phyloP scores from a whole-genome alignment of 1,139 yeast genomes.

The Suhomyces coccinellae region DNA sequence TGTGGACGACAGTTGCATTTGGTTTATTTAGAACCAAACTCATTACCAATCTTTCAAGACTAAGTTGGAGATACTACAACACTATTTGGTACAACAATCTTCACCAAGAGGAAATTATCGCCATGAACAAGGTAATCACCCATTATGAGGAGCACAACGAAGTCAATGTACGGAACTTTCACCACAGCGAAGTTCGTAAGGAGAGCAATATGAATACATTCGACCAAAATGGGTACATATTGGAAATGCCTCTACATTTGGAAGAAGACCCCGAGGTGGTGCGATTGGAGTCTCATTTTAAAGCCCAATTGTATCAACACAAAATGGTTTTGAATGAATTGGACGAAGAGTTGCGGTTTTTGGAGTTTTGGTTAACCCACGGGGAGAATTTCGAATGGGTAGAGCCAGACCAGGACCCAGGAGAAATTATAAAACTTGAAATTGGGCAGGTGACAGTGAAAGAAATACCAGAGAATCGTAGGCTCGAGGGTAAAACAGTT shows the following conservation, averaged over 20 bases:
- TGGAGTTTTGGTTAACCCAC: conserved; percentile 39
- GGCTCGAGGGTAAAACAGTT: not conserved
- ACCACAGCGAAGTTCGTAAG: conserved; percentile 33
- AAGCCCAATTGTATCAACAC: conserved; percentile 28
- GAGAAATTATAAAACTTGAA: conserved; percentile 31
- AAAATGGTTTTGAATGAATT: conserved; percentile 35
- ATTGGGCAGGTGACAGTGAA: not conserved
- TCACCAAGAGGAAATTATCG: conserved; percentile 31
- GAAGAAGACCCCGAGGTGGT: conserved; percentile 13
- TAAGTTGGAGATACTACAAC: conserved; percentile 39
- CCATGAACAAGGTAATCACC: conserved; percentile 34
- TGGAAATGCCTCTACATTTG: conserved; percentile 27
- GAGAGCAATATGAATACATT: conserved; percentile 21
- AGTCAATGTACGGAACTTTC: conserved; percentile 40
- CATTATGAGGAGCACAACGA: conserved; percentile 46
- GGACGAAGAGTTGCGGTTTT: conserved; percentile 36
- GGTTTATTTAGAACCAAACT: conserved; percentile 17
- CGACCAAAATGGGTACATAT: conserved; percentile 26
- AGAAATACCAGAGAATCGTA: not conserved
- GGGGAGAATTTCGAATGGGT: conserved; percentile 64
- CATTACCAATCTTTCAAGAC: conserved; percentile 26
- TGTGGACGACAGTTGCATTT: conserved; percentile 10
- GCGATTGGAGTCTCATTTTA: conserved; percentile 24
- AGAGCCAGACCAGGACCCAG: conserved; percentile 82
- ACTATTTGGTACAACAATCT: conserved; percentile 22